Conservation (phyloP, 2,329 filamentous ascomycete genomes). For the Claviceps cyperi region DNA sequence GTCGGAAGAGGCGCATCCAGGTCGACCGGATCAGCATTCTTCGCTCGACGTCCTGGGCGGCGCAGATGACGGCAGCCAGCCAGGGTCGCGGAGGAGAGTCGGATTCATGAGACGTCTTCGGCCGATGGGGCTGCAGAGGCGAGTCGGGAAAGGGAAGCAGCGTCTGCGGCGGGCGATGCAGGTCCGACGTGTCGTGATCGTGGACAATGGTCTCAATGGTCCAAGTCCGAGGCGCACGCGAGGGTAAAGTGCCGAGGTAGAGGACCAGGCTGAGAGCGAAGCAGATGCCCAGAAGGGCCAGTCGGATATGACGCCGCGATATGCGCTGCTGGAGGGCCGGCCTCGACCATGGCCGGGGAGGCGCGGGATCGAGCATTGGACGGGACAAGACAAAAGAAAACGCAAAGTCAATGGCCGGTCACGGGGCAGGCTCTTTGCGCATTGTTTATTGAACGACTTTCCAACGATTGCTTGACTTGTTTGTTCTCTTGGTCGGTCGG, state of each 20-base stretch:
- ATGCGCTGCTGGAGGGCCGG: neutral
- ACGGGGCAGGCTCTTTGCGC: too few species aligned
- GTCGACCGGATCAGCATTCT: conserved; percentile 18
- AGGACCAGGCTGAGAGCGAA: neutral
- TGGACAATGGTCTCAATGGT: conserved; percentile 4
- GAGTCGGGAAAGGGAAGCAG: conserved; percentile 13
- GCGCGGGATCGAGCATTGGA: too few species aligned
- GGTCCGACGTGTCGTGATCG: conserved; percentile 2
- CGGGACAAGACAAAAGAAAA: too few species aligned
- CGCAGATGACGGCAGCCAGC: conserved; percentile 17
- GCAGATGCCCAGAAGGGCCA: neutral
- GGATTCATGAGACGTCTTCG: neutral
- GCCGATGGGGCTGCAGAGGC: conserved; percentile 8
- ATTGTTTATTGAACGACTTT: too few species aligned
- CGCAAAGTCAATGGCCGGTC: too few species aligned
- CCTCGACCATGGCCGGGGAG: neutral
- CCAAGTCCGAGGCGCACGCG: conserved; percentile 1
- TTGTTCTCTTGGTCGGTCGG: too few species aligned
- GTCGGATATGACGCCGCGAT: conserved; percentile 2
- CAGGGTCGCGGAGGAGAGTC: conserved; percentile 9
- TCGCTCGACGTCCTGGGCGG: conserved; percentile 14
- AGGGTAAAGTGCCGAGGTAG: neutral
- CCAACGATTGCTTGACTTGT: too few species aligned
- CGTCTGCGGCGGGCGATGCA: conserved; percentile 5
- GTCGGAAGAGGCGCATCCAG: conserved; percentile 17